phyloP scores from a whole-genome alignment of 1,284 basidiomycete species.

The Heterobasidion annosum region DNA sequence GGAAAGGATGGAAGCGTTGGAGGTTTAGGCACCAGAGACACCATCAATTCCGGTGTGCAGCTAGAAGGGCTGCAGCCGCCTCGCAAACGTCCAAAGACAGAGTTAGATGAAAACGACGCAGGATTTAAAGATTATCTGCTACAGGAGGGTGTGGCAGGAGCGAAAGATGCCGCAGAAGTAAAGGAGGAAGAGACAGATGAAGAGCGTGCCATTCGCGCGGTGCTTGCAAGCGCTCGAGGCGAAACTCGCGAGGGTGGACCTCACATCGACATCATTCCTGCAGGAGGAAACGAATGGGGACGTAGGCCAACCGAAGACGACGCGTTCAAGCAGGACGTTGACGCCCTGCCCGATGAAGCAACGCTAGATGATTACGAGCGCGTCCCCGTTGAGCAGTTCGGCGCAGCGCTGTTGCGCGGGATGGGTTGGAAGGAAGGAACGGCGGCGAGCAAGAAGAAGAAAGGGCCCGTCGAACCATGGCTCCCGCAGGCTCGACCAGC shows the following conservation, averaged over 20 bases:
- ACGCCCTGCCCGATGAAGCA: slow-evolving; percentile 67
- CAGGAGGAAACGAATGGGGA: slow-evolving; percentile 17
- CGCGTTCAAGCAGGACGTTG: slow-evolving; percentile 74
- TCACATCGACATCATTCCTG: slow-evolving; percentile 43
- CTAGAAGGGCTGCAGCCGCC: slow-evolving; percentile 47
- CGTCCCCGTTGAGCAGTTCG: slow-evolving; percentile 89
- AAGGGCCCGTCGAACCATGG: slow-evolving; percentile 60
- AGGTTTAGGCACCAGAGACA: slow-evolving; percentile 64
- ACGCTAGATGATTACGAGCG: slow-evolving; percentile 84
- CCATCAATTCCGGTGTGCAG: slow-evolving; percentile 63
- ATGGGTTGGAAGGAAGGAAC: slow-evolving; percentile 95
- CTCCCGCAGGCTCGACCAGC: slow-evolving; percentile 76
- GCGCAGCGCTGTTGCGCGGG: slow-evolving; percentile 86
- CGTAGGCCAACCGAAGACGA: slow-evolving; percentile 61
- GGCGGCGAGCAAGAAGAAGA: slow-evolving; percentile 41
- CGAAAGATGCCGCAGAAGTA: slow-evolving; percentile 20
- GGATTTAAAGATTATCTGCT: slow-evolving; percentile 2
- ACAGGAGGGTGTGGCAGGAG: slow-evolving; percentile 24
- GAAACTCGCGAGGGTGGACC: slow-evolving; percentile 22
- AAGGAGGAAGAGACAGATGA: slow-evolving; percentile 53
- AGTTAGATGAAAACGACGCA: slow-evolving; percentile 15
- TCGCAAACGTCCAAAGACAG: slow-evolving; percentile 24
- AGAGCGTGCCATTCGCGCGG: slow-evolving; percentile 61
- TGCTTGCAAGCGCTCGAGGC: slow-evolving; percentile 43
- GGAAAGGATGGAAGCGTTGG: slow-evolving; percentile 74